Conservation (phyloP, 1,284 basidiomycete genomes). For the Pseudozyma flocculosa region DNA sequence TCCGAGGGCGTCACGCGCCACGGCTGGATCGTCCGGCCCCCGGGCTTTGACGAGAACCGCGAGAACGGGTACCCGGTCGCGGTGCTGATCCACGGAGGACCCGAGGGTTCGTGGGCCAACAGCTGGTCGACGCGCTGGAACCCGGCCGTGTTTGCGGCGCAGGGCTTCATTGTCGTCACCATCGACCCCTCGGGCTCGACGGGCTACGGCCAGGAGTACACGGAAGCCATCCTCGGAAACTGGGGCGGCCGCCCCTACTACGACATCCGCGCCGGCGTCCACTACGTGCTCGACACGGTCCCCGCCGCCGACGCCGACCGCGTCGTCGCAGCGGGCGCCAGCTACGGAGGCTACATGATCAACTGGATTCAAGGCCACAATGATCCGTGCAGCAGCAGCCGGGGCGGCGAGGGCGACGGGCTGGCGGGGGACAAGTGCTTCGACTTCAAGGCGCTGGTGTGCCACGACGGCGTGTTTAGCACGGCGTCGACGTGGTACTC, state of each 20-base stretch:
- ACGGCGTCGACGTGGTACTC: slow-evolving; percentile 14
- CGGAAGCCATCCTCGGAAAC: slow-evolving; percentile 41
- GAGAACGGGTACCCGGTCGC: slow-evolving; percentile 13
- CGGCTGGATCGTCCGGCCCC: slow-evolving; percentile 34
- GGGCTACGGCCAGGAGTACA: slow-evolving; percentile 42
- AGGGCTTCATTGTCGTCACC: slow-evolving; percentile 40
- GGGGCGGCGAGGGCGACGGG: too few relatives aligned
- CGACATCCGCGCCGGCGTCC: slow-evolving; percentile 31
- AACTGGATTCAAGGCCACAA: slow-evolving; percentile 51
- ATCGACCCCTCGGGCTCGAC: slow-evolving; percentile 44
- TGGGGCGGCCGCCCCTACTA: slow-evolving; percentile 40
- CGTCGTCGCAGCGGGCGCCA: slow-evolving; percentile 41
- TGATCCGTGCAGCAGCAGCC: too few relatives aligned
- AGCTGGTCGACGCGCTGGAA: slow-evolving; percentile 49
- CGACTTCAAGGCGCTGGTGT: slow-evolving; percentile 49
- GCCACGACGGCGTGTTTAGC: slow-evolving; percentile 46
- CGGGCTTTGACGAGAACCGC: slow-evolving; percentile 12
- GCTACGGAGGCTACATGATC: slow-evolving; percentile 41
- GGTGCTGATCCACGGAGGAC: slow-evolving; percentile 47
- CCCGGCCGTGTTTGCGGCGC: slow-evolving; percentile 37
- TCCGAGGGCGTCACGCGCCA: slow-evolving; percentile 11
- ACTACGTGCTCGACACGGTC: slow-evolving; percentile 20
- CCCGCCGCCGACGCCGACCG: slow-evolving; percentile 17
- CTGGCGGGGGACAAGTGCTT: too few relatives aligned
- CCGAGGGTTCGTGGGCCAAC: slow-evolving; percentile 44